phyloP scores from a whole-genome alignment of 176 grass and related monocot species.

The Aegilops longissima region DNA sequence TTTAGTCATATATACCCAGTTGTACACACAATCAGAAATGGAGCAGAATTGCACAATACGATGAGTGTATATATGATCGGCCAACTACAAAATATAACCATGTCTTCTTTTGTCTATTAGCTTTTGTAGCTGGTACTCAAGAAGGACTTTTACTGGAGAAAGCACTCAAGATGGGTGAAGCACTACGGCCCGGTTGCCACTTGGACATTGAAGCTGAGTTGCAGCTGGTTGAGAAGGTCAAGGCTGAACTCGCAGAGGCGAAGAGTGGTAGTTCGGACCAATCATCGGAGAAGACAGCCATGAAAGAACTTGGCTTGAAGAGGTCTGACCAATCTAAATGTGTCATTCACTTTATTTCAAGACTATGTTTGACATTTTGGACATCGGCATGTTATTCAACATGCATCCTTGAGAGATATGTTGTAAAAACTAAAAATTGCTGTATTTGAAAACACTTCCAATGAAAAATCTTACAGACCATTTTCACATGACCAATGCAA shows the following conservation, averaged over 20 bases:
- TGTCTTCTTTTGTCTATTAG: constrained; percentile 10
- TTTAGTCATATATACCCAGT: neutral
- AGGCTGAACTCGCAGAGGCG: neutral
- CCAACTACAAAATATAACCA: neutral
- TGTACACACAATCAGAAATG: neutral
- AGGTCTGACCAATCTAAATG: constrained; percentile 32
- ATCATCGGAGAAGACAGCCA: constrained; percentile 20
- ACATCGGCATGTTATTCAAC: neutral
- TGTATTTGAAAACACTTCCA: neutral
- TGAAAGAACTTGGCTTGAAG: constrained; percentile 72
- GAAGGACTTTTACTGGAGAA: constrained; percentile 49
- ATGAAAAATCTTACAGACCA: neutral
- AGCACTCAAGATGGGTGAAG: constrained; percentile 37
- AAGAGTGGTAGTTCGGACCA: neutral
- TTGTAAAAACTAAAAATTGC: neutral
- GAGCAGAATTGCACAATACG: neutral
- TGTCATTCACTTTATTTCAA: neutral
- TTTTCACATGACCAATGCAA: neutral
- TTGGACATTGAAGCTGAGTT: constrained; percentile 59
- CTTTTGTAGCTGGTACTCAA: constrained; percentile 53
- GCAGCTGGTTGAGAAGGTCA: constrained; percentile 40
- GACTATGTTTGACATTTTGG: neutral
- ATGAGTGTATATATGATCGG: neutral
- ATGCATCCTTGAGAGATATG: neutral
- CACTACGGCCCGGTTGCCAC: constrained; percentile 34